phyloP scores from a whole-genome alignment of 2,329 filamentous ascomycete genomes.

The Cylindrodendrum hubeiense region DNA sequence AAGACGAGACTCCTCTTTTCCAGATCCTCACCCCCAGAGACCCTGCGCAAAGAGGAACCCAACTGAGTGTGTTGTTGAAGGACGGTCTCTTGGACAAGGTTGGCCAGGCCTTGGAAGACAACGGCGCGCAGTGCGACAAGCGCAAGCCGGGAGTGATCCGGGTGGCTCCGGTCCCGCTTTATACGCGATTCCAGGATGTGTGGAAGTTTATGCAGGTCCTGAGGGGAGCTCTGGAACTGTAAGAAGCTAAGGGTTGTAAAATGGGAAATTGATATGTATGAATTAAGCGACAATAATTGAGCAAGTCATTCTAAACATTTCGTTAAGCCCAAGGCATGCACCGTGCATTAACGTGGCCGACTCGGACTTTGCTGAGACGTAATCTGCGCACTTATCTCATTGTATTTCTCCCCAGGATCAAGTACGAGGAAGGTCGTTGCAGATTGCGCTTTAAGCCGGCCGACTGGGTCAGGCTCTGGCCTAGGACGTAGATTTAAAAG shows the following conservation, averaged over 20 bases:
- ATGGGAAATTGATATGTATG: conserved; percentile 11
- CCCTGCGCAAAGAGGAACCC: conserved; percentile 78
- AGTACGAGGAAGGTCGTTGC: too few relatives aligned
- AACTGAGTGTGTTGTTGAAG: conserved; percentile 79
- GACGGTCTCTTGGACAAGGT: conserved; percentile 79
- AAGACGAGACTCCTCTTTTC: conserved; percentile 58
- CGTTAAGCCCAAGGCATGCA: too few relatives aligned
- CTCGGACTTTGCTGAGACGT: too few relatives aligned
- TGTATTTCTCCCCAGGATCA: too few relatives aligned
- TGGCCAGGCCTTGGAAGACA: conserved; percentile 71
- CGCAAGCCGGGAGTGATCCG: conserved; percentile 87
- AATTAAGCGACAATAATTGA: conserved; percentile 12
- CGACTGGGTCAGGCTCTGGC: too few relatives aligned
- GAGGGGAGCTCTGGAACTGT: conserved; percentile 47
- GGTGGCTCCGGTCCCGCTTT: conserved; percentile 85
- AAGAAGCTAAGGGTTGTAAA: conserved; percentile 4
- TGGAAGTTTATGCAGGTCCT: conserved; percentile 61
- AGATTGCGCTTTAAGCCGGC: too few relatives aligned
- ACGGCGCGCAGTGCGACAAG: conserved; percentile 84
- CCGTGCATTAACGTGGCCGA: too few relatives aligned
- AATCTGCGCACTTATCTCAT: too few relatives aligned
- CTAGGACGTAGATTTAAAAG: too few relatives aligned
- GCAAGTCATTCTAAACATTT: background rate
- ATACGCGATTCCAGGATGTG: conserved; percentile 84
- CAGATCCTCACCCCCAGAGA: conserved; percentile 77